Base-by-base conservation (phyloP, 768 basidiomycete species). In the Astraeus odoratus region DNA sequence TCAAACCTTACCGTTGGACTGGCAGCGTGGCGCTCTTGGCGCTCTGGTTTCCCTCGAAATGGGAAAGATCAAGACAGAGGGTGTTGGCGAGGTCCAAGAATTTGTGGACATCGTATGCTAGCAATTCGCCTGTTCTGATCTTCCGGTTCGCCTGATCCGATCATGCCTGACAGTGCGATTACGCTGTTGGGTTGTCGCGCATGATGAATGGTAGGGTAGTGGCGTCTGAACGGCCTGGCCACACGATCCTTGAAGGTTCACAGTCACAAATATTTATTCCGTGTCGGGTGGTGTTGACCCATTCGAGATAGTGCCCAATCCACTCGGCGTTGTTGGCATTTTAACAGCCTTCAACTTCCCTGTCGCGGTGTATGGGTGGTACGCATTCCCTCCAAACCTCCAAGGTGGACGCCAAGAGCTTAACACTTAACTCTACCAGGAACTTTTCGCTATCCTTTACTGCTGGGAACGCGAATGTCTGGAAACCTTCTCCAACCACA, bases 331-430 rank as follows among this genome's bases (percentile, higher is more conserved):
- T 2, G 71, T 85, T 8, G 81, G 72, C 24, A 79, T 95, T 8
- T 67, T 98, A 42, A 85, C 89, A 18, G 95, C 95, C 0, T 97
- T 96, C 73, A 98, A 98, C 64, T 98, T 97, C 61, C 95, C 95
- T 8, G 82, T 90, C 34, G 92, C 92, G 26, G 90, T 94, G 35
- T 91, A 89, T 63, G 90, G 90, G 52, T 93, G 90, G 89, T 84
- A 64, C 31, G 69, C 56, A 30, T 49, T 33, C 27, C 22, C 34
- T 45, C 15, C 19, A 18, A 18, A 31, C 18, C n/a, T 23, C 44
- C 12, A 25, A 22, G 7, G 44, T 34, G 46, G 46, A 19, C 39
- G 41, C 23, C 39, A 33, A 39, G 38, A 47, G 51, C 43, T 59
- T 25, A 44, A 35, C 47, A 18, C 10, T 4, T 31, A 12, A 31